phyloP scores from a whole-genome alignment of 441 rosid species.

The Dalechampia spathulata region DNA sequence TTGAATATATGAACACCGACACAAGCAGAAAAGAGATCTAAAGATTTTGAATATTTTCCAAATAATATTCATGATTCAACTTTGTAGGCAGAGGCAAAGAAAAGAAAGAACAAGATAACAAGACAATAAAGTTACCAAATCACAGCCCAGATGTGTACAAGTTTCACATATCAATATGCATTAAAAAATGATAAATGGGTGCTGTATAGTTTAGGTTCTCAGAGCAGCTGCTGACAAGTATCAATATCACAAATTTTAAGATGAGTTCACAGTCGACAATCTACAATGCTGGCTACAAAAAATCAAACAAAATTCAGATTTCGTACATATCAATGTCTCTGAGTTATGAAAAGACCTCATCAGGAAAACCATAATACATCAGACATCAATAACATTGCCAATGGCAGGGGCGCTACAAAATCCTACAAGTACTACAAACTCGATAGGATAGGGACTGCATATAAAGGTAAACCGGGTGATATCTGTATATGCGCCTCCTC shows the following conservation, averaged over 20 bases:
- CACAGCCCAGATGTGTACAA: background rate
- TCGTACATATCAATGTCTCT: background rate
- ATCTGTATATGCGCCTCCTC: conserved; percentile 13
- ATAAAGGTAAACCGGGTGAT: background rate
- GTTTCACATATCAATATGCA: background rate
- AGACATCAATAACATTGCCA: conserved; percentile 10
- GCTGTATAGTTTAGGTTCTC: too few species aligned
- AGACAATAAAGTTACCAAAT: background rate
- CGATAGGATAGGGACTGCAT: conserved; percentile 1
- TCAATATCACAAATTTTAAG: background rate
- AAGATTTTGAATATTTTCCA: too few species aligned
- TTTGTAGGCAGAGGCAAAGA: too few species aligned
- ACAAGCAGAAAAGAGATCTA: too few species aligned
- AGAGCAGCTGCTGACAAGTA: background rate
- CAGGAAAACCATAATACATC: background rate
- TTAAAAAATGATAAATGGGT: background rate
- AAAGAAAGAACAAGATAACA: background rate
- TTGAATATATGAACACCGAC: background rate
- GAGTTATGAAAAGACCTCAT: too few species aligned
- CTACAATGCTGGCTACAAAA: background rate
- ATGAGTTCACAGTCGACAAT: background rate
- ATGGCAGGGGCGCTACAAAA: conserved; percentile 18
- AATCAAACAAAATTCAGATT: conserved; percentile 2
- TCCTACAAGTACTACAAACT: conserved; percentile 8
- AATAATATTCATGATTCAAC: too few species aligned